A percentile compares a stretch with the other conserved stretches of the same genome.
Evolutionary conservation across 106 monocot species (phyloP).

Genomic region (Apostasia shenzhenica): DNA sequence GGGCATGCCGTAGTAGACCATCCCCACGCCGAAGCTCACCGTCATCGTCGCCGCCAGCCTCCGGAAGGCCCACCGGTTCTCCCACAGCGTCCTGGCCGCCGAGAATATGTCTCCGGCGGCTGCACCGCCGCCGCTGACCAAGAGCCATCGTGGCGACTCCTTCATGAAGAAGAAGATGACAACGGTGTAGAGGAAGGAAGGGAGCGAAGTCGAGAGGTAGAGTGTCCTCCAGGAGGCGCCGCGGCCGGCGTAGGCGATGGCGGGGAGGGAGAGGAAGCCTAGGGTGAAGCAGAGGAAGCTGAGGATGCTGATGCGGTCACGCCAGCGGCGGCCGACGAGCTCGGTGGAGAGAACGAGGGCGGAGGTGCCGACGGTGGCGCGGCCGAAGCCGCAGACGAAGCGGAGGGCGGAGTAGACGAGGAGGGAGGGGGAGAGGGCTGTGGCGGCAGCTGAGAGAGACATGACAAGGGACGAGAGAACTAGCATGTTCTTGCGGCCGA

Average conservation of each 20-base stretch:
- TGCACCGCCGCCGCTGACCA: neutral
- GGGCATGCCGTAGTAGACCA: conserved; percentile 20
- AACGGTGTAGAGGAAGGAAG: conserved; percentile 14
- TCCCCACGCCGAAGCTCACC: conserved; percentile 10
- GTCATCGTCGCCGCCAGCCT: conserved; percentile 1
- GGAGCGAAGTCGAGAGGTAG: conserved; percentile 21
- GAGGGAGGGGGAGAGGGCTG: conserved; percentile 9
- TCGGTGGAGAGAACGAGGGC: conserved; percentile 30
- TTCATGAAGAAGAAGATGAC: conserved; percentile 1
- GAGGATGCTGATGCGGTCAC: conserved; percentile 11
- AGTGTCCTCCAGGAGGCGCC: conserved; percentile 25
- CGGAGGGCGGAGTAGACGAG: conserved; percentile 16
- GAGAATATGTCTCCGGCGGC: conserved; percentile 6
- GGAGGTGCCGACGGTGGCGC: conserved; percentile 16
- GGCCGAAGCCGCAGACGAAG: conserved; percentile 20
- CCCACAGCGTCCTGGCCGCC: conserved; percentile 2
- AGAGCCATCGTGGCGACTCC: conserved; percentile 33
- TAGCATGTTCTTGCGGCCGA: conserved; percentile 33
- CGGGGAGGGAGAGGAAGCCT: conserved; percentile 24
- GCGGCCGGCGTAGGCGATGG: conserved; percentile 19
- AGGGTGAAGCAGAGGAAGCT: conserved; percentile 23
- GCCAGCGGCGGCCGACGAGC: conserved; percentile 11
- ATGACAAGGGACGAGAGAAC: conserved; percentile 24
- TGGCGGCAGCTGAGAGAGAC: conserved; percentile 12
- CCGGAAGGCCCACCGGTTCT: conserved; percentile 12